Evolutionary conservation across 2,329 filamentous ascomycete species (phyloP), one percentile per base, ranked within the genome.

Genomic region (Hymenoscyphus infarciens): DNA sequence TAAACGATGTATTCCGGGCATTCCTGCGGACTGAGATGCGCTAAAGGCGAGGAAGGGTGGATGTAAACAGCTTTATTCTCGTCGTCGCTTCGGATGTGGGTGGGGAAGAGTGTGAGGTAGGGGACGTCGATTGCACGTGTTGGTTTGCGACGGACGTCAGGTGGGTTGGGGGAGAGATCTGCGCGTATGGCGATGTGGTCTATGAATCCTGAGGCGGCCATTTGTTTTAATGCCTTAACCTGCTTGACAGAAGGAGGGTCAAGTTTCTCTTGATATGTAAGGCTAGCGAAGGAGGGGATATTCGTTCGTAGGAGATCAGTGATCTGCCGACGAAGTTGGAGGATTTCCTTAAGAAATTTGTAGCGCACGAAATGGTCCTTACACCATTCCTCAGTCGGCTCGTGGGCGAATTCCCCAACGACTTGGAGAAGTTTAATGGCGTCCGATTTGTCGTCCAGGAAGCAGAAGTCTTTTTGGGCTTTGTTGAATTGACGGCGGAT

Each of bases 141-240:
- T 0, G 93, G 91, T 65, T 90, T 91, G 19, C 88, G 82, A 55
- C 81, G 77, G 60, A 83, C 77, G 65, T 88, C 86, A 0, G 88
- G 87, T 0, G 91, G 90, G 13, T 82, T 83, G 0, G 92, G 91
- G 0, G 91, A 83, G n/a, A 92, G 80, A 75, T 99, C 94, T 3
- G 91, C 91, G 64, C 95, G 90, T 69, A 98, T 92, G 55, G 95
- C 95, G 49, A 99, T 84, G 69, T 97, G 90, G 76, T 99, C 95
- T 71, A 98, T 87, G 78, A 97, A 98, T 0, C 94, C 95, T 0
- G 92, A 89, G 0, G 94, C 91, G 25, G 91, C 87, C 78, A 98
- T 96, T 73, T 97, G 91, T 75, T 96, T 96, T 31, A 99, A 80
- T 0, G 91, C 87, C 56, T 87, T 87, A 31, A 96, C 80, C 72